Conservation (phyloP, 352 stramenopile genomes). For the Phytophthora brassicae region DNA sequence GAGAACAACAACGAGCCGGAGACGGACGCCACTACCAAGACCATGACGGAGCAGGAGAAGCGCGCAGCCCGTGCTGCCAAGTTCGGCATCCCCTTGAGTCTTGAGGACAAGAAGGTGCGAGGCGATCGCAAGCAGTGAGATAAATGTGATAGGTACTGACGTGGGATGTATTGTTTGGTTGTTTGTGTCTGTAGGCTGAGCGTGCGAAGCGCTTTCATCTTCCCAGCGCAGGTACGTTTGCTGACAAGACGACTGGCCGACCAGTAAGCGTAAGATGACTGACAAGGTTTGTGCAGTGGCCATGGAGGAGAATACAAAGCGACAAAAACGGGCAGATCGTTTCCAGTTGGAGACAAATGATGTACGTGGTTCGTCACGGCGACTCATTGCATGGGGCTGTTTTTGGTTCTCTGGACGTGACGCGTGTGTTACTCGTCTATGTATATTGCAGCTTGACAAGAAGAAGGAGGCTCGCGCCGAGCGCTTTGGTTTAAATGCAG, state of each 20-base stretch:
- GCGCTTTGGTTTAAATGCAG: conserved; percentile 81
- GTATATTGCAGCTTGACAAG: conserved; percentile 65
- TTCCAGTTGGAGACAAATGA: conserved; percentile 82
- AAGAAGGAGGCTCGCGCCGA: conserved; percentile 81
- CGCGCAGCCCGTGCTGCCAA: conserved; percentile 75
- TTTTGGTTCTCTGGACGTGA: conserved; percentile 13
- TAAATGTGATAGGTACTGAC: conserved; percentile 1
- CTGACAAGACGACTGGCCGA: background rate
- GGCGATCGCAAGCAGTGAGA: too few relatives aligned
- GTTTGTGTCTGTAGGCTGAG: conserved; percentile 39
- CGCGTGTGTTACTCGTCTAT: conserved; percentile 1
- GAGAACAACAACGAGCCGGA: conserved; percentile 10
- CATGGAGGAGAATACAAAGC: conserved; percentile 63
- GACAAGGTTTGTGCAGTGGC: conserved; percentile 18
- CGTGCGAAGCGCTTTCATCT: conserved; percentile 84
- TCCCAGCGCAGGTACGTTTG: conserved; percentile 37
- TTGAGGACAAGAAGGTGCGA: conserved; percentile 76
- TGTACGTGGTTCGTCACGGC: conserved; percentile 30
- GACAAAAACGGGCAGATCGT: conserved; percentile 72
- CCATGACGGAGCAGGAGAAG: conserved; percentile 77
- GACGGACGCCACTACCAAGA: conserved; percentile 24
- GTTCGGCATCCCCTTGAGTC: conserved; percentile 71
- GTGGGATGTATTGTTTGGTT: conserved; percentile 7
- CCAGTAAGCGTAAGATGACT: background rate
- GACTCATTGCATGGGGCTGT: conserved; percentile 1